A percentile compares a stretch with the other conserved stretches of the same genome.
phyloP scores from a whole-genome alignment of 2,329 filamentous ascomycete genomes.

The Neospermospora avenae region DNA sequence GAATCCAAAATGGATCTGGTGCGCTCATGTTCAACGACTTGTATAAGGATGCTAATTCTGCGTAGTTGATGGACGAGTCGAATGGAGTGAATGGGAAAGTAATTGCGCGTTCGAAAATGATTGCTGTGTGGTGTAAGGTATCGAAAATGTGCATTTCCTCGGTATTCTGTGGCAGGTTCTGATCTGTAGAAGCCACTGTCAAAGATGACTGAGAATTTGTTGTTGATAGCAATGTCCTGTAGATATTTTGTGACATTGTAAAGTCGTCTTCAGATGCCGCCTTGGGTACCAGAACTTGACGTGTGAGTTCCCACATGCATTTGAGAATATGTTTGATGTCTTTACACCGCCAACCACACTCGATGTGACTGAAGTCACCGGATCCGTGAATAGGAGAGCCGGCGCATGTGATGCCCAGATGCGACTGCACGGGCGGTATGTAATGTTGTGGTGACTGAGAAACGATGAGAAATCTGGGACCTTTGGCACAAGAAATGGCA shows the following conservation, averaged over 20 bases:
- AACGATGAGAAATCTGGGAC: not conserved
- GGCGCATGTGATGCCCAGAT: not conserved
- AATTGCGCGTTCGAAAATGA: not conserved
- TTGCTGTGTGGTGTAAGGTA: not conserved
- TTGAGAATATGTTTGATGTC: not conserved
- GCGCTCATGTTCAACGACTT: not conserved
- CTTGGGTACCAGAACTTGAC: not conserved
- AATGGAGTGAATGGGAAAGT: not conserved
- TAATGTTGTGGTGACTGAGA: not conserved
- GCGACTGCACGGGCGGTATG: not conserved
- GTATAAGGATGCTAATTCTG: not conserved
- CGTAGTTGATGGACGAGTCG: not conserved
- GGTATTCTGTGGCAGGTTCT: not conserved
- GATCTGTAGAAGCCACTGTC: not conserved
- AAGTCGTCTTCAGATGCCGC: not conserved
- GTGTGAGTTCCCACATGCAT: not conserved
- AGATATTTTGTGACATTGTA: not conserved
- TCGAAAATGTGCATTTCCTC: constrained; percentile 1
- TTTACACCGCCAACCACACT: not conserved
- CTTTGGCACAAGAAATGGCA: not conserved
- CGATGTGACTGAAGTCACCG: not conserved
- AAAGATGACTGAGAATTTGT: not conserved
- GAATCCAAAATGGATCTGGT: not conserved
- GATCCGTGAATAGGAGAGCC: not conserved
- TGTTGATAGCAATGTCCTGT: not conserved